Conservation (phyloP, 352 stramenopile species). For the Thraustochytrium striatum region DNA sequence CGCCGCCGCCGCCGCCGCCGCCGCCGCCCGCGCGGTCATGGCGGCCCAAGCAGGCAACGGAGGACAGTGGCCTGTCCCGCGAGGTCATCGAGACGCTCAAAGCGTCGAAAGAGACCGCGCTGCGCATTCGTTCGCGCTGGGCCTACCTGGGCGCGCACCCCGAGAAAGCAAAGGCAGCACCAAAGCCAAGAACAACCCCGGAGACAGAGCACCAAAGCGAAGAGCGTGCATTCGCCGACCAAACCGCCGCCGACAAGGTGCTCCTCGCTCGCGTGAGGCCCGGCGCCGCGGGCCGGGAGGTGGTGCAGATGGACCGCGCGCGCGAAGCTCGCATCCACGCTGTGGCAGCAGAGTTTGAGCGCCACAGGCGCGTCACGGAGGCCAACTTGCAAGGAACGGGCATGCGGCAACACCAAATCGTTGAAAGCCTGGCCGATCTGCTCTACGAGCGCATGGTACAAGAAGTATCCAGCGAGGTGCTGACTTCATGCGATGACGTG, state of each 20-base stretch:
- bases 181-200: background rate
- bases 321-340: background rate
- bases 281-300: background rate
- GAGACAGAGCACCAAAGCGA: background rate
- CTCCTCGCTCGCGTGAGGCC: background rate
- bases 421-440: constrained; percentile 27
- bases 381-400: constrained; percentile 8
- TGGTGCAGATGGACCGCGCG: background rate
- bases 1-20: background rate
- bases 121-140: too few relatives aligned
- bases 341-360: background rate
- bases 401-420: constrained; percentile 36
- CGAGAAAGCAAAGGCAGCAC: background rate
- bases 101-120: background rate
- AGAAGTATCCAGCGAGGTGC: constrained; percentile 6
- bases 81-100: background rate
- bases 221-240: background rate
- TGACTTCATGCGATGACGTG: constrained; percentile 22
- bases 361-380: constrained; percentile 7
- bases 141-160: background rate
- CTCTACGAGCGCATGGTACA: background rate
- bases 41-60: background rate
- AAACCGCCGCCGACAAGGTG: background rate
- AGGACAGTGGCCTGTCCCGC: background rate
- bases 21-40: background rate